Evolutionary conservation across 176 grass and related monocot species (phyloP).

Genomic region (Lolium perenne): DNA sequence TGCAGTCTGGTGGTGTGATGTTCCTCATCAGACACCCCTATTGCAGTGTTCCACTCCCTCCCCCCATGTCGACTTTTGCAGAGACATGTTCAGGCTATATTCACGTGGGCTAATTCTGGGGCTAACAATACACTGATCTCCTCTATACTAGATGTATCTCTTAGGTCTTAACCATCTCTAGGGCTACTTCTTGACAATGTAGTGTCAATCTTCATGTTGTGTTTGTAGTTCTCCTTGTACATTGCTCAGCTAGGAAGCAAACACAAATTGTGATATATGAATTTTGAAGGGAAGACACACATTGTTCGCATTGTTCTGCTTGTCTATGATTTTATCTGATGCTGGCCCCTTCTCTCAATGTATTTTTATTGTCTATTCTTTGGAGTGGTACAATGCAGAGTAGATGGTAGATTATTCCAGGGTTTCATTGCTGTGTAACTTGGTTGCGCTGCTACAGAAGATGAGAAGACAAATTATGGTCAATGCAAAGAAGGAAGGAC

Average conservation of each 20-base stretch:
- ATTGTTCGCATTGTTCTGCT: slow-evolving; percentile 3
- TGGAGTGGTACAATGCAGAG: not conserved
- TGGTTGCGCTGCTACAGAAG: not conserved
- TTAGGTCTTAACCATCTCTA: slow-evolving; percentile 38
- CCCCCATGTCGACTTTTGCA: slow-evolving; percentile 34
- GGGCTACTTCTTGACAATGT: slow-evolving; percentile 3
- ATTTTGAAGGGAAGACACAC: slow-evolving; percentile 31
- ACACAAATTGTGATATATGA: slow-evolving; percentile 23
- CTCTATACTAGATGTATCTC: slow-evolving; percentile 31
- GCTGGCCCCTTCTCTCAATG: not conserved
- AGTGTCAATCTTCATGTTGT: slow-evolving; percentile 24
- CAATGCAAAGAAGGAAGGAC: slow-evolving; percentile 16
- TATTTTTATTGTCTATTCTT: slow-evolving; percentile 5
- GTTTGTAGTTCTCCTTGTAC: slow-evolving; percentile 44
- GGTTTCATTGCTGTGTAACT: slow-evolving; percentile 13
- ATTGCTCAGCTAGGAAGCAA: slow-evolving; percentile 34
- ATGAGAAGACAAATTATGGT: not conserved
- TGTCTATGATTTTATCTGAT: slow-evolving; percentile 18
- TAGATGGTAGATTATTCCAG: not conserved
- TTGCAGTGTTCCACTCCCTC: slow-evolving; percentile 36
- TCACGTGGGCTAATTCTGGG: slow-evolving; percentile 44
- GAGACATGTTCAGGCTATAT: slow-evolving; percentile 31
- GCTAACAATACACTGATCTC: slow-evolving; percentile 48
- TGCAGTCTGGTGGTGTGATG: slow-evolving; percentile 55
- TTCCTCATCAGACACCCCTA: slow-evolving; percentile 33